phyloP scores from a whole-genome alignment of 2,329 filamentous ascomycete species.

The Beauveria australis region DNA sequence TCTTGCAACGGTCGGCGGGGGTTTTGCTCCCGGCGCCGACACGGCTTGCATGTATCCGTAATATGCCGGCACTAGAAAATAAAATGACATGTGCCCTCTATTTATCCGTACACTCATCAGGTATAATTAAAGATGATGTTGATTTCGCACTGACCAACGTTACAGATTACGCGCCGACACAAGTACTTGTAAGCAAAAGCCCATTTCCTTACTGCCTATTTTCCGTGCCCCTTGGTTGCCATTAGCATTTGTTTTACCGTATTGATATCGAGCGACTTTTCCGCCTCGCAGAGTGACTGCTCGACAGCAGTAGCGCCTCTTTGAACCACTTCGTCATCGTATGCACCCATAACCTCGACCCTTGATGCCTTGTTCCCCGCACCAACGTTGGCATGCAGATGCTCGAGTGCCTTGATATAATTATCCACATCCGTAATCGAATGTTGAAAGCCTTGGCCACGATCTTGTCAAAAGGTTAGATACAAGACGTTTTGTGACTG shows the following conservation, averaged over 20 bases:
- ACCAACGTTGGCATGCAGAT: slow-evolving; percentile 11
- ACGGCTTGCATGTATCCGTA: neutral
- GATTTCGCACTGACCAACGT: no score
- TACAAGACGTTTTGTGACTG: no score
- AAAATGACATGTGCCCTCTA: no score
- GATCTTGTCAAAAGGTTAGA: slow-evolving; percentile 18
- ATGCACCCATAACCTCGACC: slow-evolving; percentile 19
- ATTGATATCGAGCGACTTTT: slow-evolving; percentile 22
- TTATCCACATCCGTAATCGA: slow-evolving; percentile 31
- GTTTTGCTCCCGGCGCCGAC: neutral
- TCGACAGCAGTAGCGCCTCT: slow-evolving; percentile 26
- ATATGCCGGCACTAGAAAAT: neutral
- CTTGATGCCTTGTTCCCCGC: slow-evolving; percentile 7
- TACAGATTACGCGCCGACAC: neutral
- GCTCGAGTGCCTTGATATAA: slow-evolving; percentile 26
- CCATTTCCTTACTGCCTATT: neutral
- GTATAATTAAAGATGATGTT: no score
- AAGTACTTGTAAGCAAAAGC: neutral
- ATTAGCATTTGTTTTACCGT: slow-evolving; percentile 25
- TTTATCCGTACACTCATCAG: no score
- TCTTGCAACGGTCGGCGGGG: neutral
- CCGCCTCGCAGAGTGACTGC: slow-evolving; percentile 26
- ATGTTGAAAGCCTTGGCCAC: slow-evolving; percentile 39
- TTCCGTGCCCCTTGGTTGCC: slow-evolving; percentile 21
- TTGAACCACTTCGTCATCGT: slow-evolving; percentile 24